Base-by-base conservation (phyloP, 1,284 basidiomycete genomes). In the Trichosporon ovoides region DNA sequence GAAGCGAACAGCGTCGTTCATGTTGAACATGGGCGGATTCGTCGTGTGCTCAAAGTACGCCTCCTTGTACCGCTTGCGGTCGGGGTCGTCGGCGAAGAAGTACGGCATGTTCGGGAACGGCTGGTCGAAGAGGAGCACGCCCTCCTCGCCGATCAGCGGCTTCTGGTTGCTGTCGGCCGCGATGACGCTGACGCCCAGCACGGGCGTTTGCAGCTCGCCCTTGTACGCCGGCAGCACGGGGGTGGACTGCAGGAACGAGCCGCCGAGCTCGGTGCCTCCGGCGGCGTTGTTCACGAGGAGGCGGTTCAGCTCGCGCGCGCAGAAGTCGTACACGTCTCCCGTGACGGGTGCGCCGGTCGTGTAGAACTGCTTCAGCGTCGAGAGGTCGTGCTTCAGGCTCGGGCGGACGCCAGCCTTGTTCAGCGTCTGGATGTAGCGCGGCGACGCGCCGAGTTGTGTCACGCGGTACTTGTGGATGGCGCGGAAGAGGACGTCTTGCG, bases 31-130 rank as follows among this genome's bases (percentile, higher is more conserved):
- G 18, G 61, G 61, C 28, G 61, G 61, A 52, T 60, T 53, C 43
- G 38, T 28, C 54, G 63, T 74, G 28, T 72, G 68, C 11, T 50
- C 56, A 57, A 72, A 74, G 63, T 74, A 75, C 2, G 73, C 68
- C 36, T 75, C 73, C 58, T 69, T 64, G 59, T 71, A 72, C 43
- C 69, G 68, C 55, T 68, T 66, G 61, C 71, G 59, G 38, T 68
- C 59, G 20, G 64, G 65, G 43, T 69, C 61, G 55, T 70, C 59
- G 40, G 55, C 56, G 52, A 67, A 61, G 58, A 61, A 57, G 61
- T 68, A 57, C 7, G 73, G 73, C 61, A 74, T 73, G 34, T 73
- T 74, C 2, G 73, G 69, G 58, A 75, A 75, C 3, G 73, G 71
- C 51, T 64, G 65, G 5, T 64, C 63, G 22, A 71, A 61, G 16